A percentile compares a stretch with the other conserved stretches of the same genome.
These are phyloP conservation scores for Aspergillus sclerotiicarbonarius DNA, from an alignment of 495 filamentous ascomycete species.

Conservation along the genomic window DNA sequence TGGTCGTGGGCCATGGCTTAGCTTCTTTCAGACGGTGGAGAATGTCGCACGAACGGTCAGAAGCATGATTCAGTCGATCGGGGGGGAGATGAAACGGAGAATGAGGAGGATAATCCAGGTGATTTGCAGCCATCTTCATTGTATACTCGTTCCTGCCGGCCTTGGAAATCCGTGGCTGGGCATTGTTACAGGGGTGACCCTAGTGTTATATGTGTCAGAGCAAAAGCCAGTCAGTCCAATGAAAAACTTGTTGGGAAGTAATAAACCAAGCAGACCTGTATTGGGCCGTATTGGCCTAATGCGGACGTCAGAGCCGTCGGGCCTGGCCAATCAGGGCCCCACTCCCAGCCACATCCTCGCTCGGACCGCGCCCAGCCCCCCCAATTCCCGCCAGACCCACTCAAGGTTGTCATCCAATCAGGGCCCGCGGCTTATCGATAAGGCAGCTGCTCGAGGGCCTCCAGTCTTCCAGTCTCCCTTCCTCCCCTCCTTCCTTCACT, in stretches of 20 bases:
- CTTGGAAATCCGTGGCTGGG: too few species aligned
- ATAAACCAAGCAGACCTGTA: background rate
- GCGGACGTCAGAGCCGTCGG: background rate
- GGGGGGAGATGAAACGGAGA: background rate
- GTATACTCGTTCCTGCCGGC: too few species aligned
- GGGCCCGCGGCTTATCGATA: background rate
- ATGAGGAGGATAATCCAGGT: too few species aligned
- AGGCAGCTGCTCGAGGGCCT: background rate
- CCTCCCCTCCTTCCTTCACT: constrained; percentile 4
- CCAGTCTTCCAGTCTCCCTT: too few species aligned
- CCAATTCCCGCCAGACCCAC: background rate
- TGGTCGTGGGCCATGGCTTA: background rate
- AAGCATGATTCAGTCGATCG: background rate
- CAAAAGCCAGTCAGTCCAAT: background rate
- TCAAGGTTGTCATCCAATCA: background rate
- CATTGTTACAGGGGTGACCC: too few species aligned
- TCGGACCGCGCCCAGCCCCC: background rate
- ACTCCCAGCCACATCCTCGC: background rate
- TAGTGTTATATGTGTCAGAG: background rate
- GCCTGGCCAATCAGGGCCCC: background rate
- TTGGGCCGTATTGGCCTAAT: background rate
- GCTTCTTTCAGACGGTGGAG: background rate
- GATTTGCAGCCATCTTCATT: too few species aligned
- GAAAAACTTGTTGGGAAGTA: background rate
- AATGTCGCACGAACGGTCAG: background rate